Evolutionary conservation across 176 grass and related monocot species (phyloP).

Genomic region (Coix lacrymajobi): DNA sequence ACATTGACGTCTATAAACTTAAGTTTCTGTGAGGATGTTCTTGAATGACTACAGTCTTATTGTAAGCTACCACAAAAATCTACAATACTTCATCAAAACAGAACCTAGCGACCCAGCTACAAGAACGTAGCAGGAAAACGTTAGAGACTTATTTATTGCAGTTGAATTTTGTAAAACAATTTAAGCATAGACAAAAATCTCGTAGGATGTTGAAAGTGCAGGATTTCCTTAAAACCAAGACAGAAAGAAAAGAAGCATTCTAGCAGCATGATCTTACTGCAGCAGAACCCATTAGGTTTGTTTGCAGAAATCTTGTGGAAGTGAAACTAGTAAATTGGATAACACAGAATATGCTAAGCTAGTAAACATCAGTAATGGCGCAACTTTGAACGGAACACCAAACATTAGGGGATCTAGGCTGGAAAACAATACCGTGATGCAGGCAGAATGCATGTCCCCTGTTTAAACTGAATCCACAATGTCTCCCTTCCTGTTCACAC

Average conservation of each 20-base stretch:
- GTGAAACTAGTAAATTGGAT: too few species aligned
- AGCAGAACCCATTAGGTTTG: neutral
- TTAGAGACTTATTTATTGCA: neutral
- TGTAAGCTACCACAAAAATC: neutral
- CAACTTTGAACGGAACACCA: neutral
- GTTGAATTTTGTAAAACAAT: neutral
- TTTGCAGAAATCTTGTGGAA: too few species aligned
- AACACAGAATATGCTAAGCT: neutral
- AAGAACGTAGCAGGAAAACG: neutral
- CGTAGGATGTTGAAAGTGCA: neutral
- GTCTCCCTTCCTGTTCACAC: constrained; percentile 16
- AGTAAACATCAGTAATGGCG: neutral
- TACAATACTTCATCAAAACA: neutral
- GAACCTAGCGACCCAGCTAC: neutral
- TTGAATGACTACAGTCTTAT: neutral
- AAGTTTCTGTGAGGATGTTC: neutral
- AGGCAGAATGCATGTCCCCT: constrained; percentile 34
- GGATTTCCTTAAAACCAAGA: neutral
- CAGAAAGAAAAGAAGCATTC: neutral
- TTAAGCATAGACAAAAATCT: neutral
- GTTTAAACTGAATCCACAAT: constrained; percentile 27
- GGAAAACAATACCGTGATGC: neutral
- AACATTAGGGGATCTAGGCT: neutral
- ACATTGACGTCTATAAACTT: neutral
- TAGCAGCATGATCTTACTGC: neutral